Evolutionary conservation across 2,329 filamentous ascomycete genomes (phyloP), one percentile per base, ranked within the genome.

Genomic region (Alternaria conjuncta): DNA sequence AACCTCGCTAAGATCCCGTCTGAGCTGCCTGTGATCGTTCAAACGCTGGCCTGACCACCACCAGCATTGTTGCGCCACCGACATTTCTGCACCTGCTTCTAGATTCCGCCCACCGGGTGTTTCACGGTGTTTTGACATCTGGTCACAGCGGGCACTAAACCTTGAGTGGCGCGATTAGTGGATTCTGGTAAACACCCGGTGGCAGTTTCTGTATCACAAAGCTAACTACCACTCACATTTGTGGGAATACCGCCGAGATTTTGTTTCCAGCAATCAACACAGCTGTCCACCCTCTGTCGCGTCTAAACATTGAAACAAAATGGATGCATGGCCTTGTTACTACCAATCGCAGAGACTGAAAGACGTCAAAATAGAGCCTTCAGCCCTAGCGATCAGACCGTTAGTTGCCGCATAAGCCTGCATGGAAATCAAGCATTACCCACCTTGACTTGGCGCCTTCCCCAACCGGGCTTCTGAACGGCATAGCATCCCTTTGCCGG

Each of bases 181-280:
- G 41, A 25, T 51, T 47, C 41, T 59, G 36, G 55, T 58, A 62
- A 62, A 62, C 60, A 62, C 47, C 55, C 60, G 60, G 60, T 62
- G 55, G 60, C 13, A 62, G 25, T 49, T 59, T 18, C 30, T 47
- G 47, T 57, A 26, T 49, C 46, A 49, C 45, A 25, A 51, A 25
- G 45, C 55, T 36, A 15, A 25, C 45, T 43, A 23, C 49, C 20
- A 54, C 25, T 59, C 26, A 44, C 57, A 25, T 25, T 45, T 54
- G 13, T 41, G 47, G 60, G 28, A 59, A 54, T 62, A 53, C 6
- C 28, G 41, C 55, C 55, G 60, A 62, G 47, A 59, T 53, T 62
- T 25, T 23, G 41, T 46, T 50, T 20, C 47, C 41, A 58, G 28
- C 30, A 62, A 59, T 46, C 47, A 53, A 49, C 21, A n/a, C 55